Base-by-base conservation (phyloP, 1,139 yeast genomes). In the Taphrina sp. region DNA sequence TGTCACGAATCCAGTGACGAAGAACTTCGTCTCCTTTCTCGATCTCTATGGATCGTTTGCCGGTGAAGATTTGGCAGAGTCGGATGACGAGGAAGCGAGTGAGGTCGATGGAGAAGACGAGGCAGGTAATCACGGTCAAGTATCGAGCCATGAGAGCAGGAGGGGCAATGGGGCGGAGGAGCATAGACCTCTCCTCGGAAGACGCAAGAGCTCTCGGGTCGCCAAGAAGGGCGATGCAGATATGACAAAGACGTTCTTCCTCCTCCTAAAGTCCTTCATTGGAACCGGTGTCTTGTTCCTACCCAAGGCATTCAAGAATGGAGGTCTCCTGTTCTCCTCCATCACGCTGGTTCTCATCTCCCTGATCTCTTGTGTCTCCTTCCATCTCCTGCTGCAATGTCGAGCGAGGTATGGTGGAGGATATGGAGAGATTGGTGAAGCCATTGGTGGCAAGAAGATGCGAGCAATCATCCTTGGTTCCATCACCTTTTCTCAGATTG, bases 231-330 rank as follows among this genome's bases (percentile, higher is more conserved):
- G 63, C 3, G 77, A 80, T 52, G 79, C 86, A 1, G 72, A 86
- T 0, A 77, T 81, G 12, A 69, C 76, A 2, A 85, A 85, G 64
- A 85, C 90, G 0, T 80, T 85, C 39, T 74, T 89, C 64, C 72
- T 90, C 29, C 70, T 90, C 53, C 71, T 90, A 58, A 92, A 92
- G 67, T 92, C 96, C 2, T 92, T 92, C 70, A 89, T 92, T 7
- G 98, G 98, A 1, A 92, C 98, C 0, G 98, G 98, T n/a, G 95
- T 92, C 1, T 73, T 92, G 37, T 92, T 92, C 66, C 73, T 92
- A 55, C 98, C 98, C 2, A 84, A 82, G 65, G 96, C 95, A 1
- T 90, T 66, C 78, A 82, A 42, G 41, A 42, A 42, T 26, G 97
- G 96, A 36, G 98, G 98, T 0, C 74, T 92, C 64, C 62, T 83